These are phyloP conservation scores for Tetragonia tetragonoides DNA, from an alignment of 148 eudicot genomes.

Conservation along the genomic window DNA sequence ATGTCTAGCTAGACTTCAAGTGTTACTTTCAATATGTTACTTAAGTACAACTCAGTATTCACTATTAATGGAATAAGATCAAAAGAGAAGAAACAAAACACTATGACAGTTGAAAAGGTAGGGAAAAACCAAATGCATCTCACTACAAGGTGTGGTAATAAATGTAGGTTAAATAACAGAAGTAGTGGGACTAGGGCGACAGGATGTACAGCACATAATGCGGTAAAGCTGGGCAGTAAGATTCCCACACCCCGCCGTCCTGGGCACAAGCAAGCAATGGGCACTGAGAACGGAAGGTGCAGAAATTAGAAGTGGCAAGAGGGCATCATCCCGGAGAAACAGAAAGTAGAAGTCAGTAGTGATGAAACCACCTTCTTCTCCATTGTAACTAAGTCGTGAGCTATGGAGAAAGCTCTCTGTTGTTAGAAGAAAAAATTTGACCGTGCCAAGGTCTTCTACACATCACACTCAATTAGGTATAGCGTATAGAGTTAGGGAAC, in stretches of 20 bases:
- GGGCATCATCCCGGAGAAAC: not conserved
- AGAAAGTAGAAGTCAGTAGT: not conserved
- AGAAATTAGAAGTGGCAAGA: not conserved
- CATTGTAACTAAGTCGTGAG: not conserved
- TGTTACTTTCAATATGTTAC: not conserved
- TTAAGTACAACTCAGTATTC: not conserved
- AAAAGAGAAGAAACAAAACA: not conserved
- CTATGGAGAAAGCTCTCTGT: not conserved
- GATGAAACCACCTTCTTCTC: not conserved
- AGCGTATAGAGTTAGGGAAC: not conserved
- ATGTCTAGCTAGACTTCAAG: not conserved
- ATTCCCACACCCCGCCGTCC: not conserved
- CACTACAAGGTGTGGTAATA: not conserved
- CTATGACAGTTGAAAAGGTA: not conserved
- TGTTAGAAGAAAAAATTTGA: not conserved
- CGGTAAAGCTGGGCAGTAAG: not conserved
- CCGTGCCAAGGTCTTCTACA: not conserved
- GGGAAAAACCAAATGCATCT: not conserved
- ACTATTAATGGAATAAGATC: not conserved
- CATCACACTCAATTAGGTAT: not conserved
- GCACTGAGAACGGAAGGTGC: not conserved
- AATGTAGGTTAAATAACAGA: not conserved
- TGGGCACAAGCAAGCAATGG: not conserved
- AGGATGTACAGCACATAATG: not conserved
- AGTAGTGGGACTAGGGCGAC: not conserved